Evolutionary conservation across 2,329 filamentous ascomycete species (phyloP).

Genomic region (Amesomyces nigricolor): DNA sequence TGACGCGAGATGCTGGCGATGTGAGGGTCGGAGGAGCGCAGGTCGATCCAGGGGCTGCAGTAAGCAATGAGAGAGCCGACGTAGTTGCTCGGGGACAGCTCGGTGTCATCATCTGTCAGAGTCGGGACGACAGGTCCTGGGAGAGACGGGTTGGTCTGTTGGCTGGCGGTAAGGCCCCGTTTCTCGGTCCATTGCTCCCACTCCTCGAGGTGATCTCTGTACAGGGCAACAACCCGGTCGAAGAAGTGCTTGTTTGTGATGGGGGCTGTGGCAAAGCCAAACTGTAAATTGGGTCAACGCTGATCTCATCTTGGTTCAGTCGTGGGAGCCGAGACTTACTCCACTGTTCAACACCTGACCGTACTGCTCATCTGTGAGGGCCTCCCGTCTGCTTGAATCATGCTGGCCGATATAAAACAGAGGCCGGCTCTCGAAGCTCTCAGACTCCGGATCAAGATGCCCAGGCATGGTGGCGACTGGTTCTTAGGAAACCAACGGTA

Average conservation of each 20-base stretch:
- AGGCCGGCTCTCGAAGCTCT: conserved; percentile 33
- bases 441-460: conserved; percentile 28
- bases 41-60: conserved; percentile 88
- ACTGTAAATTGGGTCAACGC: conserved; percentile 43
- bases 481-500: neutral
- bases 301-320: neutral
- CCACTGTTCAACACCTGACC: conserved; percentile 62
- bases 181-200: conserved; percentile 29
- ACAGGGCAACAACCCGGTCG: conserved; percentile 57
- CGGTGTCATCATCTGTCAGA: conserved; percentile 74
- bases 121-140: conserved; percentile 58
- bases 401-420: conserved; percentile 69
- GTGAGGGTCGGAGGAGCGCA: conserved; percentile 74
- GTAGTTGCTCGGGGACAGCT: conserved; percentile 60
- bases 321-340: conserved; percentile 43
- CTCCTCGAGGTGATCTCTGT: conserved; percentile 50
- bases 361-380: conserved; percentile 59
- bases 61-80: conserved; percentile 71
- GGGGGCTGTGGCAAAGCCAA: conserved; percentile 71
- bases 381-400: conserved; percentile 56
- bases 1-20: conserved; percentile 84
- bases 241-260: conserved; percentile 72
- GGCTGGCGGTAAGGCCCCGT: conserved; percentile 32
- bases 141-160: conserved; percentile 40
- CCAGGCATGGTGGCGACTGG: conserved; percentile 21